phyloP scores from a whole-genome alignment of 768 basidiomycete genomes.

The Termitomyces heimii region DNA sequence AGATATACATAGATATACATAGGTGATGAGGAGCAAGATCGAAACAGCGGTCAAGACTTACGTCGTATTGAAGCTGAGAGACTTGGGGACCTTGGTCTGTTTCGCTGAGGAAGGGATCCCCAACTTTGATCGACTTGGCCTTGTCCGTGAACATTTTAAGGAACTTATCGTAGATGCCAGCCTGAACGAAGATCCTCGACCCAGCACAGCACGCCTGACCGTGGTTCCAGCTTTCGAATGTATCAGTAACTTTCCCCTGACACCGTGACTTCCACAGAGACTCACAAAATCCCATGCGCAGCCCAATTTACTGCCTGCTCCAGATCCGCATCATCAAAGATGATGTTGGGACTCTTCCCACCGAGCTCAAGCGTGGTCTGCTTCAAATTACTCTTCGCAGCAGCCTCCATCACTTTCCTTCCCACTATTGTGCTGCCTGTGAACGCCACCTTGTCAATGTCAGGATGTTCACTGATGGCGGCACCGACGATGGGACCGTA shows the following conservation, averaged over 20 bases:
- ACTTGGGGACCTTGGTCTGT: slow-evolving; percentile 77
- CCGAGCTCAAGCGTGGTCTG: slow-evolving; percentile 72
- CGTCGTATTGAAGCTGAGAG: slow-evolving; percentile 68
- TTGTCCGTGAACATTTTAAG: slow-evolving; percentile 53
- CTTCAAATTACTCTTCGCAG: slow-evolving; percentile 74
- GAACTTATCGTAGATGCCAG: slow-evolving; percentile 77
- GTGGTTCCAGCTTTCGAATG: slow-evolving; percentile 44
- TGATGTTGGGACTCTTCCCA: slow-evolving; percentile 59
- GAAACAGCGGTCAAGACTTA: slow-evolving; percentile 23
- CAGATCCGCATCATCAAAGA: slow-evolving; percentile 62
- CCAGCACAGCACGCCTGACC: slow-evolving; percentile 88
- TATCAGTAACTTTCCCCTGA: not conserved
- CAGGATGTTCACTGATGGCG: slow-evolving; percentile 64
- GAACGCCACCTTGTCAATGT: slow-evolving; percentile 56
- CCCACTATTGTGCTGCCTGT: slow-evolving; percentile 66
- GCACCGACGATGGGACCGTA: slow-evolving; percentile 65
- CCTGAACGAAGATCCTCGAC: slow-evolving; percentile 82
- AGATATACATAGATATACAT: not conserved
- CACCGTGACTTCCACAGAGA: slow-evolving; percentile 3
- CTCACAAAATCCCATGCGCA: slow-evolving; percentile 62
- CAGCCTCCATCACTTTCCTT: slow-evolving; percentile 67
- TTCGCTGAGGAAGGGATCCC: slow-evolving; percentile 59
- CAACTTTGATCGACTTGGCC: slow-evolving; percentile 52
- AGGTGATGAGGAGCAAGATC: not conserved
- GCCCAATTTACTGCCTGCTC: slow-evolving; percentile 66